Percentiles rank a stretch among this genome's conserved stretches.
phyloP scores from a whole-genome alignment of 2,329 filamentous ascomycete genomes.

The Paracoccidioides brasiliensis region DNA sequence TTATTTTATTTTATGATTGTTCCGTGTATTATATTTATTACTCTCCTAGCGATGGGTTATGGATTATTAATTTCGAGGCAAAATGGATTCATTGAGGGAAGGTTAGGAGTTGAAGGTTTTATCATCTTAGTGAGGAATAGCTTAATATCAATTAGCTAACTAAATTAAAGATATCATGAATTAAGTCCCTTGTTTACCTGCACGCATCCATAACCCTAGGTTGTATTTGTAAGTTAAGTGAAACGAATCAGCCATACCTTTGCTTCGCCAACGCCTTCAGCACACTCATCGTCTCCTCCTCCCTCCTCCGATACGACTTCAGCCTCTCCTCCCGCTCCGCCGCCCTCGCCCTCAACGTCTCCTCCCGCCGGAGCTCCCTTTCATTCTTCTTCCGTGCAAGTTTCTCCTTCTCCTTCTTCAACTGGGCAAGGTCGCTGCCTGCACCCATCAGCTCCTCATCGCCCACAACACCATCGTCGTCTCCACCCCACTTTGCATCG shows the following conservation, averaged over 20 bases:
- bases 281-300: conserved; percentile 74
- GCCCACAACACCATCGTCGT: conserved; percentile 45
- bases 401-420: conserved; percentile 52
- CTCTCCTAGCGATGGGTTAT: background rate
- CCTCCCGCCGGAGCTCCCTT: conserved; percentile 68
- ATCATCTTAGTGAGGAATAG: background rate
- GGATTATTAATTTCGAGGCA: background rate
- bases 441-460: conserved; percentile 70
- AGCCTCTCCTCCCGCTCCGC: conserved; percentile 72
- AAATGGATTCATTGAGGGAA: background rate
- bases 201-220: background rate
- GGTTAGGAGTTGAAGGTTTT: background rate
- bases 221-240: background rate
- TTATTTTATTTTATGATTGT: background rate
- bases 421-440: conserved; percentile 45
- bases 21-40: conserved; percentile 3
- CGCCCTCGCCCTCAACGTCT: conserved; percentile 57
- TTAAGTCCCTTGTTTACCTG: background rate
- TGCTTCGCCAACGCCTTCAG: conserved; percentile 65
- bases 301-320: conserved; percentile 56
- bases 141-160: background rate
- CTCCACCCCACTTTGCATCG: conserved; percentile 42
- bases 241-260: conserved; percentile 49
- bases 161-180: background rate
- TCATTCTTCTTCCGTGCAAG: conserved; percentile 68